These are phyloP conservation scores for Macadamia integrifolia DNA, from an alignment of 164 flowering plant species.

Conservation along the genomic window DNA sequence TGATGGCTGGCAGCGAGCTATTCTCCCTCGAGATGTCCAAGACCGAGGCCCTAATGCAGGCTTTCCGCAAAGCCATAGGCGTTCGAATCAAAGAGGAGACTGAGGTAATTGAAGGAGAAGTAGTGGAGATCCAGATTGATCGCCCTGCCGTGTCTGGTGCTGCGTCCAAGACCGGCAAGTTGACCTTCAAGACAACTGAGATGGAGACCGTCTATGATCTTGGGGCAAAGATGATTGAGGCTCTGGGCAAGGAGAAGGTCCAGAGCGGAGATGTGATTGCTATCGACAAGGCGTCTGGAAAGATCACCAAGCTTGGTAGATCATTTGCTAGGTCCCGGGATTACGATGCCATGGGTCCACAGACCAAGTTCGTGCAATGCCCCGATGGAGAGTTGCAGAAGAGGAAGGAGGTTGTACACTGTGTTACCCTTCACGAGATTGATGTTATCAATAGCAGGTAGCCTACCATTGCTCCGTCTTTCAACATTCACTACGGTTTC, in stretches of 20 bases:
- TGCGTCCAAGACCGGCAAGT: constrained; percentile 82
- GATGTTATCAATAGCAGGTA: constrained; percentile 99
- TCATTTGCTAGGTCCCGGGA: constrained; percentile 85
- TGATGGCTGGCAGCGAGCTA: constrained; percentile 78
- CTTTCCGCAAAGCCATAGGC: constrained; percentile 81
- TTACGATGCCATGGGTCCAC: constrained; percentile 88
- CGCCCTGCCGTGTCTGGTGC: constrained; percentile 74
- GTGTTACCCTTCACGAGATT: constrained; percentile 92
- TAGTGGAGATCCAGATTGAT: constrained; percentile 81
- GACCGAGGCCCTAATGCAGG: constrained; percentile 83
- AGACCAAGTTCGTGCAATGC: constrained; percentile 90
- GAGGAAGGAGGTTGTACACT: constrained; percentile 94
- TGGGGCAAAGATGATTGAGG: constrained; percentile 96
- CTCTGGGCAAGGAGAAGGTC: constrained; percentile 84
- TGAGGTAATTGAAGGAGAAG: constrained; percentile 90
- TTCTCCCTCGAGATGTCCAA: constrained; percentile 92
- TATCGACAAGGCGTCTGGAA: constrained; percentile 86
- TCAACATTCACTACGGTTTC: too few species aligned
- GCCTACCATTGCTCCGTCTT: too few species aligned
- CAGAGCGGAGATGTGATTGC: constrained; percentile 97
- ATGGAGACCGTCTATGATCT: constrained; percentile 94
- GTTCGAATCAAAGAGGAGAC: constrained; percentile 92
- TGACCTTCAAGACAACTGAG: constrained; percentile 91
- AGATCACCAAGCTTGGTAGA: constrained; percentile 87
- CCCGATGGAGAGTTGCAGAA: constrained; percentile 99